Conservation (phyloP, 2,329 filamentous ascomycete genomes). For the Clathrospora elynae region DNA sequence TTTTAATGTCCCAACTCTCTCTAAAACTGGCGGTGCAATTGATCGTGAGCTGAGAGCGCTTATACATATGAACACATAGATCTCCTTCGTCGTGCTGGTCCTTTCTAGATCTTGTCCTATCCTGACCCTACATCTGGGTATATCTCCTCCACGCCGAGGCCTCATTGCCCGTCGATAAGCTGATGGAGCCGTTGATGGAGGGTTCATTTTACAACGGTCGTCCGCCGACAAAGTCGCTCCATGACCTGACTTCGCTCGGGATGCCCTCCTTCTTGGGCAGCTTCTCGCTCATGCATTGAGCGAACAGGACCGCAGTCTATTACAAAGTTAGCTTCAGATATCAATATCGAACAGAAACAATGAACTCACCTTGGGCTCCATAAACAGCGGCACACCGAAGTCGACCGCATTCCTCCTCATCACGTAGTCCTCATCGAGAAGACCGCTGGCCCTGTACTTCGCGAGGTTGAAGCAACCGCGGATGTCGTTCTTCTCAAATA, state of each 20-base stretch:
- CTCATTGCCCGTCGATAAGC: neutral
- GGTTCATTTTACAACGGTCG: constrained; percentile 34
- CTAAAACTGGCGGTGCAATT: constrained; percentile 8
- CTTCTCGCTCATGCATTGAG: constrained; percentile 96
- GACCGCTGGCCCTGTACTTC: constrained; percentile 78
- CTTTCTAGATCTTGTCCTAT: neutral
- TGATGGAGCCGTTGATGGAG: neutral
- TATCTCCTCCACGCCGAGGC: constrained; percentile 11
- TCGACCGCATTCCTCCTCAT: constrained; percentile 98
- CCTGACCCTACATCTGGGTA: constrained; percentile 12
- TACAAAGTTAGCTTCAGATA: constrained; percentile 22
- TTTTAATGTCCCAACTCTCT: constrained; percentile 12
- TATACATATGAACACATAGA: constrained; percentile 25
- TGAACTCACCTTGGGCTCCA: constrained; percentile 87
- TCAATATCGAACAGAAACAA: neutral
- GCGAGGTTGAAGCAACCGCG: constrained; percentile 95
- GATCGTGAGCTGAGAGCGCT: constrained; percentile 13
- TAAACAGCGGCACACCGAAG: constrained; percentile 96
- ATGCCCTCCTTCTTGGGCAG: constrained; percentile 86
- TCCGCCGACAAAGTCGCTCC: constrained; percentile 89
- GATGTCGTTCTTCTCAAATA: constrained; percentile 97
- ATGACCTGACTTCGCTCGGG: constrained; percentile 86
- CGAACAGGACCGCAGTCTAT: constrained; percentile 93
- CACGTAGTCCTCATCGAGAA: constrained; percentile 93
- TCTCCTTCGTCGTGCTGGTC: constrained; percentile 5